These are phyloP conservation scores for Aspergillus fumigatus DNA, from an alignment of 2,329 filamentous ascomycete genomes.

Conservation along the genomic window DNA sequence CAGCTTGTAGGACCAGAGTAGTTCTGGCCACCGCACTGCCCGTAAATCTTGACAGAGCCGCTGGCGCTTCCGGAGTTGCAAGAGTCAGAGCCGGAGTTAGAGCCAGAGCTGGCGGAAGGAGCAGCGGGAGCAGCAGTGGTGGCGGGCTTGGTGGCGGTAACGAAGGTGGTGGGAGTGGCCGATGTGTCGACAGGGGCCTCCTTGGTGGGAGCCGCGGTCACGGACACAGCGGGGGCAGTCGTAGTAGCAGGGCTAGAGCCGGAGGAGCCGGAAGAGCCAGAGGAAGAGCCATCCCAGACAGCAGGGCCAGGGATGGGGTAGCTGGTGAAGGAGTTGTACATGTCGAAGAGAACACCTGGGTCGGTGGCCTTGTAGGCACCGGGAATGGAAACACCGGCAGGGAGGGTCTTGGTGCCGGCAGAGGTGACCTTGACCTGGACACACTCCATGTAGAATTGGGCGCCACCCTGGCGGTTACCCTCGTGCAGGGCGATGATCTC, in stretches of 20 bases:
- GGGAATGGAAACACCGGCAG: conserved; percentile 17
- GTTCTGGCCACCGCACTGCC: conserved; percentile 16
- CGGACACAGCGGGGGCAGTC: not conserved
- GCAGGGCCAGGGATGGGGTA: conserved; percentile 19
- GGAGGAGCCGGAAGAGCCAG: conserved; percentile 2
- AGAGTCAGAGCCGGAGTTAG: conserved; percentile 1
- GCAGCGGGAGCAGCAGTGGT: not conserved
- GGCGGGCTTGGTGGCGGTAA: conserved; percentile 1
- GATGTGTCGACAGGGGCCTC: not conserved
- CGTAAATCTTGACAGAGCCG: conserved; percentile 9
- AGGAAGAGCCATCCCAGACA: conserved; percentile 17
- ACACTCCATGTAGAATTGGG: conserved; percentile 23
- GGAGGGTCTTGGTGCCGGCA: conserved; percentile 13
- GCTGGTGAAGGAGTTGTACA: conserved; percentile 15
- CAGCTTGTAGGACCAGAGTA: conserved; percentile 11
- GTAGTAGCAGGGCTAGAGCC: not conserved
- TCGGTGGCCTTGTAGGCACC: conserved; percentile 15
- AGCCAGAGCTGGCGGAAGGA: not conserved
- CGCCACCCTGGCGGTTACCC: conserved; percentile 13
- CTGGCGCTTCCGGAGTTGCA: not conserved
- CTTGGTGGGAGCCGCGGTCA: not conserved
- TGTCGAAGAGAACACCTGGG: conserved; percentile 15
- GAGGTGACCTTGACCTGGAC: conserved; percentile 20
- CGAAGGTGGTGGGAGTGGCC: conserved; percentile 1
- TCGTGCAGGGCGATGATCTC: conserved; percentile 22